Evolutionary conservation across 768 basidiomycete genomes (phyloP).

Genomic region (Atractiella rhizophila): DNA sequence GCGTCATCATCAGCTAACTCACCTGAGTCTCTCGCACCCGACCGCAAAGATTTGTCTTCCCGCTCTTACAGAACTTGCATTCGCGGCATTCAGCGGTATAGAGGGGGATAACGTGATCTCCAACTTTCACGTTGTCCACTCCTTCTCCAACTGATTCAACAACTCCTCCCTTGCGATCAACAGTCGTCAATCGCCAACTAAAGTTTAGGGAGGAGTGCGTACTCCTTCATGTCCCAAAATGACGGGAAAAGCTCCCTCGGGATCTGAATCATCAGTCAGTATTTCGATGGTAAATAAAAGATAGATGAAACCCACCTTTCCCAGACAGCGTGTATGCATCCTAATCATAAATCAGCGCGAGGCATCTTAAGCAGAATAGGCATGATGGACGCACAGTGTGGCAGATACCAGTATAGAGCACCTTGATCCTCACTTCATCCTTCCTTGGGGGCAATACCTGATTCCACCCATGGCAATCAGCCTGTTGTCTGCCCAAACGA

Average conservation of each 20-base stretch:
- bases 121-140: constrained; percentile 53
- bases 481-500: background rate
- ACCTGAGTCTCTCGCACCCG: constrained; percentile 36
- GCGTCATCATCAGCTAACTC: no score
- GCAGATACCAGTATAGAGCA: constrained; percentile 85
- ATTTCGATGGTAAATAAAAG: background rate
- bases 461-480: constrained; percentile 4
- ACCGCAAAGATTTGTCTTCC: constrained; percentile 94
- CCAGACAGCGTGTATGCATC: constrained; percentile 94
- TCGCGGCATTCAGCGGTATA: constrained; percentile 50
- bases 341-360: background rate
- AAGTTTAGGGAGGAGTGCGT: background rate
- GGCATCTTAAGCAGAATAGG: background rate
- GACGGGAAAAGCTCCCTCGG: constrained; percentile 35
- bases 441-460: constrained; percentile 71
- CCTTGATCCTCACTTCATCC: constrained; percentile 77
- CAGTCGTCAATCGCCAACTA: constrained; percentile 3
- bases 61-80: constrained; percentile 84
- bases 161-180: constrained; percentile 35
- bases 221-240: constrained; percentile 6
- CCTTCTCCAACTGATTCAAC: constrained; percentile 94
- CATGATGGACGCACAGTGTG: constrained; percentile 41
- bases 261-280: constrained; percentile 27
- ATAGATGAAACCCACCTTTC: constrained; percentile 21
- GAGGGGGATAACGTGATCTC: constrained; percentile 80